Conservation (phyloP, 2,329 filamentous ascomycete genomes). For the Scytalidium sp. region DNA sequence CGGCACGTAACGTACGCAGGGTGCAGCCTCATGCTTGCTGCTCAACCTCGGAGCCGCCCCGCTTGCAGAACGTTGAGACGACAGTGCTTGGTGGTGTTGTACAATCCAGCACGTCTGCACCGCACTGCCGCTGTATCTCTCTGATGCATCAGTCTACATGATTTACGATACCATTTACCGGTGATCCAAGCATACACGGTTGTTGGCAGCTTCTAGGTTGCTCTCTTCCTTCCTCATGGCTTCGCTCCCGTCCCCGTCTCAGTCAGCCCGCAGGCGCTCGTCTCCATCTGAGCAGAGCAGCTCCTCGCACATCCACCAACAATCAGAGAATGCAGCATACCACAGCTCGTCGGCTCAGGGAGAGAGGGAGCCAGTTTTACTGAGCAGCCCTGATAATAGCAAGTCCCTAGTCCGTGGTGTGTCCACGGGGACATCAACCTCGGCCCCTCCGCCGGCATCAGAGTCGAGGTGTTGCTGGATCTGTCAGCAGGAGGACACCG, state of each 20-base stretch:
- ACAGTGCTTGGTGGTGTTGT: no score
- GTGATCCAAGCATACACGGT: no score
- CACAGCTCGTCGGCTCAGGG: background rate
- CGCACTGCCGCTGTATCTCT: no score
- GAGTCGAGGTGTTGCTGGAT: conserved; percentile 55
- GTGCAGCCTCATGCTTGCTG: no score
- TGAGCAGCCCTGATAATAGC: background rate
- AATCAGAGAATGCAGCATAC: background rate
- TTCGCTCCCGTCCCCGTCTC: conserved; percentile 9
- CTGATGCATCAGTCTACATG: no score
- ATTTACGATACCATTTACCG: no score
- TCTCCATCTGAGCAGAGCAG: conserved; percentile 5
- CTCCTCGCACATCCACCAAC: background rate
- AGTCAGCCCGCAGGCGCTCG: conserved; percentile 10
- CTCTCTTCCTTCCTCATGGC: conserved; percentile 7
- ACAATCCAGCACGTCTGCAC: no score
- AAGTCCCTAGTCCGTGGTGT: background rate
- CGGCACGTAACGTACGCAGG: no score
- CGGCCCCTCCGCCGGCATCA: background rate
- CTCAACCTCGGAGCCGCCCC: no score
- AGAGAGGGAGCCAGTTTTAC: background rate
- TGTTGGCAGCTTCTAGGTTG: no score
- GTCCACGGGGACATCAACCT: background rate
- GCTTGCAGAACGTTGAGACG: no score
- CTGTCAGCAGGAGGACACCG: conserved; percentile 55